phyloP scores from a whole-genome alignment of 2,329 filamentous ascomycete species.

The Cephalotrichum gorgonifer region DNA sequence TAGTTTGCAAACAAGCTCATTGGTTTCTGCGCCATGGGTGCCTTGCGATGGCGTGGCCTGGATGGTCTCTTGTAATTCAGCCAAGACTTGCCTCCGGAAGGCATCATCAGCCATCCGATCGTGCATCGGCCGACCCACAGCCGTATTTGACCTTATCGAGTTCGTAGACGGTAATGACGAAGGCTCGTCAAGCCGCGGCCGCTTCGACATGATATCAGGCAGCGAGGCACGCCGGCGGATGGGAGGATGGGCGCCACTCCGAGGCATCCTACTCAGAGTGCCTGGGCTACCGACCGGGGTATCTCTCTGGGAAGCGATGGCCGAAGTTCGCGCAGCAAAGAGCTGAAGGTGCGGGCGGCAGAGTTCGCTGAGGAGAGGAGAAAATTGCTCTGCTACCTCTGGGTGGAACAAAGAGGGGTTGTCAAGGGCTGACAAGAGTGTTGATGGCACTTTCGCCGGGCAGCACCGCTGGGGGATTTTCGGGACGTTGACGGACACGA shows the following conservation, averaged over 20 bases:
- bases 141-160: neutral
- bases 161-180: neutral
- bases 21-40: conserved; percentile 3
- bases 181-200: conserved; percentile 1
- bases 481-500: neutral
- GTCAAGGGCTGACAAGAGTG: conserved; percentile 5
- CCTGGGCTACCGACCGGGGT: neutral
- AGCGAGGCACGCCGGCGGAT: conserved; percentile 1
- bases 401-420: conserved; percentile 1
- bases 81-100: conserved; percentile 2
- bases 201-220: conserved; percentile 2
- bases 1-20: conserved; percentile 2
- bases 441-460: conserved; percentile 2
- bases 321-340: conserved; percentile 1
- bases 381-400: conserved; percentile 1
- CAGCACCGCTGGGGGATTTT: neutral
- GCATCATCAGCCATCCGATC: conserved; percentile 1
- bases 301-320: neutral
- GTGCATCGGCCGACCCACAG: neutral
- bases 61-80: neutral
- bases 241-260: neutral
- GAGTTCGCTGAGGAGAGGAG: conserved; percentile 1
- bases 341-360: conserved; percentile 5
- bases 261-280: neutral
- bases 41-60: neutral